Evolutionary conservation across 1,284 basidiomycete species (phyloP), one percentile per base, ranked within the genome.

Genomic region (Apiotrichum domesticum): DNA sequence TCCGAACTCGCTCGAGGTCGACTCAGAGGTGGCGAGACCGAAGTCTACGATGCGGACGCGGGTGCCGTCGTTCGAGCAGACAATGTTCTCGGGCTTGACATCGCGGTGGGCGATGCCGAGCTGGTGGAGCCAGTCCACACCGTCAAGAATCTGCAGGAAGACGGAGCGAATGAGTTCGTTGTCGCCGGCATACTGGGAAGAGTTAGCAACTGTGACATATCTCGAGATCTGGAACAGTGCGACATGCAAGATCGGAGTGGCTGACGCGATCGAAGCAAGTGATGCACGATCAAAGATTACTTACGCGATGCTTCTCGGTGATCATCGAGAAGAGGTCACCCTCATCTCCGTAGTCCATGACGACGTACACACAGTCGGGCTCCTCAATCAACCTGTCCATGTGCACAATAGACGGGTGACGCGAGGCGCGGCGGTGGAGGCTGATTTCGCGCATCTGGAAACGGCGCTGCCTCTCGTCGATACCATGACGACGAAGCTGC

Each of bases 21-120:
- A 84, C 63, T 98, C 91, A 47, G 87, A 88, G 2, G 95, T 98
- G 10, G 95, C 95, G 35, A 98, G 84, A 51, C 96, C 95, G 77
- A 98, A 98, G 79, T 98, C 96, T 61, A 94, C 95, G 70, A 98
- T 84, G 63, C 90, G 85, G 57, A 98, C 85, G 56, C 85, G 83
- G 62, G 85, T 82, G 61, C 93, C 93, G 71, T 77, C 77, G 33
- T 77, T 71, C 80, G 90, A 77, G 78, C 92, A 96, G 61, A 98
- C 82, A 67, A 98, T 87, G 78, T 98, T 98, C 79, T 98, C 96
- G 2, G 94, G 95, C 80, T 98, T 98, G 72, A 98, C 81, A 76
- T 98, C 95, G 54, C 95, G 89, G 77, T 98, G 95, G 78, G 90
- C 94, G 71, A 98, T 92, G 45, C 83, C 82, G 34, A 79, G 72